Evolutionary conservation across 257 asterid genomes (phyloP).

Genomic region (Salvia miltiorrhiza): DNA sequence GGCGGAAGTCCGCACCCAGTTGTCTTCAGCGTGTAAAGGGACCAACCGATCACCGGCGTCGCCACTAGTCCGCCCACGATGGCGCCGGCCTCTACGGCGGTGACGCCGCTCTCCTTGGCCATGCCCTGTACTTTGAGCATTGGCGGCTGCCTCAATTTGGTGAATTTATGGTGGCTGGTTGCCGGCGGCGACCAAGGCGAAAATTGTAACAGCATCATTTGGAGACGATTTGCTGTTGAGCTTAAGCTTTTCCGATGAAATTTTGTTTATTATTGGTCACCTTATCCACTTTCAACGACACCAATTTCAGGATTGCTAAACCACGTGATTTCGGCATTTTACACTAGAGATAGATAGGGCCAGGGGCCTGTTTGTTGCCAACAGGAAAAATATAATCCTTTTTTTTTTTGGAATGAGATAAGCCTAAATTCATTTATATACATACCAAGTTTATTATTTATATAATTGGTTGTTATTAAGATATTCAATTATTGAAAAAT

Average conservation of each 20-base stretch:
- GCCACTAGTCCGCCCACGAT: slow-evolving; percentile 58
- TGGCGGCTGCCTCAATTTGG: slow-evolving; percentile 18
- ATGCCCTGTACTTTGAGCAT: slow-evolving; percentile 34
- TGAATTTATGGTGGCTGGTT: slow-evolving; percentile 16
- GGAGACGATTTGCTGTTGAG: background rate
- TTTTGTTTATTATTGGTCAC: background rate
- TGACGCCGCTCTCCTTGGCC: slow-evolving; percentile 47
- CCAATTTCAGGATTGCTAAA: background rate
- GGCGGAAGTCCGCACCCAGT: slow-evolving; percentile 96
- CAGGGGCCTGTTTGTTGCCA: background rate
- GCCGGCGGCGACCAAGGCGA: slow-evolving; percentile 17
- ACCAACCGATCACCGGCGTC: slow-evolving; percentile 83
- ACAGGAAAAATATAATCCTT: too few relatives aligned
- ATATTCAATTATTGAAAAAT: background rate
- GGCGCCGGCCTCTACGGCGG: slow-evolving; percentile 41
- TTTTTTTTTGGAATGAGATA: too few relatives aligned
- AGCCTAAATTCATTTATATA: too few relatives aligned
- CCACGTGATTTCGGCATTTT: slow-evolving; percentile 8
- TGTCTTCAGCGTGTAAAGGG: slow-evolving; percentile 79
- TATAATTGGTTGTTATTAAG: too few relatives aligned
- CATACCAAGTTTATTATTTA: too few relatives aligned
- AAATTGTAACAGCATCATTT: slow-evolving; percentile 16
- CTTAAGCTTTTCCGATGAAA: background rate
- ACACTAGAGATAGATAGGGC: background rate
- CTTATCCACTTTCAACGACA: slow-evolving; percentile 1